Percentiles rank a stretch among this genome's conserved stretches.
These are phyloP conservation scores for Pyronema omphalodes DNA, from an alignment of 495 filamentous ascomycete species.

Conservation along the genomic window DNA sequence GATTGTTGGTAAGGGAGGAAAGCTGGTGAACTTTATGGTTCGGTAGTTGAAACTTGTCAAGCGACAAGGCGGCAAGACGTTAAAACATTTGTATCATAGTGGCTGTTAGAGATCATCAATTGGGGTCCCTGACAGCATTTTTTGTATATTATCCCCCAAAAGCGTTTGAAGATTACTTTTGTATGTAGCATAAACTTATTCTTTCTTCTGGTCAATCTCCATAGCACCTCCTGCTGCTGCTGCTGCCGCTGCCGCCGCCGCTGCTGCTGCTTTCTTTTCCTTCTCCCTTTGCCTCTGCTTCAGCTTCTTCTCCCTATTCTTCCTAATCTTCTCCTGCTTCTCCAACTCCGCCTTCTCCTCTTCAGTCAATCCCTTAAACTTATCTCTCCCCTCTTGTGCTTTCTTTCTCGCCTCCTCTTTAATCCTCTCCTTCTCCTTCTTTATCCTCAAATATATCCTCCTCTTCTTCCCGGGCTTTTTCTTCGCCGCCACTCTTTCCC, in stretches of 20 bases:
- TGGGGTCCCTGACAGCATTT: too few relatives aligned
- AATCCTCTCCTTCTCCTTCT: not conserved
- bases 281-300: not conserved
- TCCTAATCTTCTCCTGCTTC: constrained; percentile 2
- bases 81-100: too few relatives aligned
- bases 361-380: not conserved
- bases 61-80: too few relatives aligned
- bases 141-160: too few relatives aligned
- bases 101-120: too few relatives aligned
- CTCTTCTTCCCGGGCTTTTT: constrained; percentile 1
- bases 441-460: not conserved
- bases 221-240: not conserved
- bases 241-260: not conserved
- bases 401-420: constrained; percentile 3
- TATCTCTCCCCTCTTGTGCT: not conserved
- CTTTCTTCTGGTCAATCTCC: too few relatives aligned
- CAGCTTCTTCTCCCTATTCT: not conserved
- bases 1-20: constrained; percentile 34
- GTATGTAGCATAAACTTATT: too few relatives aligned
- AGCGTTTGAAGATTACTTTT: too few relatives aligned
- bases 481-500: not conserved
- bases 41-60: not conserved
- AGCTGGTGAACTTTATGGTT: constrained; percentile 40
- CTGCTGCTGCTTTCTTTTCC: not conserved
- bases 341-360: not conserved